Conservation (phyloP, 192 early-diverging fungal genomes). For the Podila horticola region DNA sequence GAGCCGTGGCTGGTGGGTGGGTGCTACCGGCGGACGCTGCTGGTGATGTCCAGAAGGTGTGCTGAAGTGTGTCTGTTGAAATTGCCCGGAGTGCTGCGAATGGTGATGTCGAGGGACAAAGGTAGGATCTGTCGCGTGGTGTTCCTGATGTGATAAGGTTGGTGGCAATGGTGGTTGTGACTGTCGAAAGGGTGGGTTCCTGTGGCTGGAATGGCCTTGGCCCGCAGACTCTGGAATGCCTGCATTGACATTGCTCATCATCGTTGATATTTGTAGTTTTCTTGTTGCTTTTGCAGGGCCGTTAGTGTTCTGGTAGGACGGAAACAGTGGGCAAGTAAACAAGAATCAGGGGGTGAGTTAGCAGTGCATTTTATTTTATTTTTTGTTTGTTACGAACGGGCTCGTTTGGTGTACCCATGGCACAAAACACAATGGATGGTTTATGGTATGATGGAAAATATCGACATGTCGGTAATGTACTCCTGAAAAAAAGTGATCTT, state of each 20-base stretch:
- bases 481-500: too few relatives aligned
- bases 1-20: constrained; percentile 31
- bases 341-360: too few relatives aligned
- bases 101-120: constrained; percentile 13
- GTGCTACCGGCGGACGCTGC: constrained; percentile 41
- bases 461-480: too few relatives aligned
- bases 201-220: not conserved
- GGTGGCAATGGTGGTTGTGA: not conserved
- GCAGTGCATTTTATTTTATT: too few relatives aligned
- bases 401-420: too few relatives aligned
- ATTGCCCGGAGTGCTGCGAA: constrained; percentile 10
- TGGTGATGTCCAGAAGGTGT: constrained; percentile 15
- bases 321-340: too few relatives aligned
- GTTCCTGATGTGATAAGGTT: constrained; percentile 11
- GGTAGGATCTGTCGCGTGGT: constrained; percentile 6
- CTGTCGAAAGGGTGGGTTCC: constrained; percentile 17
- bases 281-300: too few relatives aligned
- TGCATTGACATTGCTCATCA: constrained; percentile 32
- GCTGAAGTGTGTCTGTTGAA: constrained; percentile 3
- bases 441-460: too few relatives aligned
- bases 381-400: too few relatives aligned
- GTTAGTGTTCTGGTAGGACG: too few relatives aligned
- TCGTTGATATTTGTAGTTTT: not conserved
- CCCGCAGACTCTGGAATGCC: constrained; percentile 20
- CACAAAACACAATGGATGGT: too few relatives aligned